Evolutionary conservation across 768 basidiomycete genomes (phyloP).

Genomic region (Suillus sp.): DNA sequence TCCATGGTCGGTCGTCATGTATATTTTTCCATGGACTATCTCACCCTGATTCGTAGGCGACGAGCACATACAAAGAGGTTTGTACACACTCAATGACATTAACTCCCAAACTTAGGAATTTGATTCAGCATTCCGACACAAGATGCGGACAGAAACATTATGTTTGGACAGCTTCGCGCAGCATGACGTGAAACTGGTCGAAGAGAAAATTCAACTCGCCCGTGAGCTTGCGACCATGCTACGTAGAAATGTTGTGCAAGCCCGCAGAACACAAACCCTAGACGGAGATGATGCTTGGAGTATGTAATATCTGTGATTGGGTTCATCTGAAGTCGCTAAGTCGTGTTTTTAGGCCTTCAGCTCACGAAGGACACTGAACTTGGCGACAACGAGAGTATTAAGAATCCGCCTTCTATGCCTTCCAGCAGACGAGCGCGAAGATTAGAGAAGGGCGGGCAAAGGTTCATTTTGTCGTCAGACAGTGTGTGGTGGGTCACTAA

Average conservation of each 20-base stretch:
- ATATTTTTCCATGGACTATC: neutral
- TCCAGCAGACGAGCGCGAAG: constrained; percentile 51
- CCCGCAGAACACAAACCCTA: constrained; percentile 44
- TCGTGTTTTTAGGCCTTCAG: constrained; percentile 49
- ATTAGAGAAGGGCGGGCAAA: constrained; percentile 40
- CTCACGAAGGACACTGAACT: constrained; percentile 84
- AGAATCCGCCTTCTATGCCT: constrained; percentile 50
- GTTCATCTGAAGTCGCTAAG: neutral
- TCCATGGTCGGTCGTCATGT: constrained; percentile 48
- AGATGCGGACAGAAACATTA: constrained; percentile 59
- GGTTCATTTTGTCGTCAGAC: constrained; percentile 22
- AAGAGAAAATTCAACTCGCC: constrained; percentile 58
- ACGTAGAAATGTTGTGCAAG: constrained; percentile 87
- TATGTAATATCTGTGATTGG: constrained; percentile 35
- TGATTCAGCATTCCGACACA: constrained; percentile 64
- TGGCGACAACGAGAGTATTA: constrained; percentile 82
- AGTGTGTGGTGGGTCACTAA: neutral
- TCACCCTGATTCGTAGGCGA: constrained; percentile 47
- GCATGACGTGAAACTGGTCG: constrained; percentile 49
- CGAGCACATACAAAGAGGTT: constrained; percentile 55
- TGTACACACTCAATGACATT: constrained; percentile 1
- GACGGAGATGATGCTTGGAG: constrained; percentile 56
- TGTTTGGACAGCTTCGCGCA: constrained; percentile 44
- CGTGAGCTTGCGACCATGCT: constrained; percentile 75
- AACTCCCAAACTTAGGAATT: neutral